Evolutionary conservation across 202 grass and related monocot genomes (phyloP).

Genomic region (Setaria viridis): DNA sequence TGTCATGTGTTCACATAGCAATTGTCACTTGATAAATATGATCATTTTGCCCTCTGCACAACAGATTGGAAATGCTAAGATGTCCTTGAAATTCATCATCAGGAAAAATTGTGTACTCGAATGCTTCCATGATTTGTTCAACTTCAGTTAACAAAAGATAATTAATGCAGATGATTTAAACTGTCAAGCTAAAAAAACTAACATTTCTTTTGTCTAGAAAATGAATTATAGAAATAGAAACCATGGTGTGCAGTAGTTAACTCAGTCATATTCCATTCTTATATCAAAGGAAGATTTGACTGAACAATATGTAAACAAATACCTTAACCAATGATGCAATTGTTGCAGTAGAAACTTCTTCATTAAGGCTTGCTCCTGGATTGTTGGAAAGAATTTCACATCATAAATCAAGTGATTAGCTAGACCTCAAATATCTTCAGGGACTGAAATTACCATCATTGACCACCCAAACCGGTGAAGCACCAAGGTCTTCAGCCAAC

Average conservation of each 20-base stretch:
- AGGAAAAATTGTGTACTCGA: neutral
- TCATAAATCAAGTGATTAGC: slow-evolving; percentile 21
- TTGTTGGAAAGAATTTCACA: slow-evolving; percentile 32
- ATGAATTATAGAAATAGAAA: slow-evolving; percentile 3
- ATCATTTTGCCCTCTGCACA: neutral
- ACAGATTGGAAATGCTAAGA: neutral
- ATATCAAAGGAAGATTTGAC: slow-evolving; percentile 16
- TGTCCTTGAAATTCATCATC: neutral
- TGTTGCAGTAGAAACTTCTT: slow-evolving; percentile 69
- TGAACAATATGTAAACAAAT: slow-evolving; percentile 35
- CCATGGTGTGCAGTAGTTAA: neutral
- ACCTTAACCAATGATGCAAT: slow-evolving; percentile 83
- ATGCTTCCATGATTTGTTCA: neutral
- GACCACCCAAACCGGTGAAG: slow-evolving; percentile 86
- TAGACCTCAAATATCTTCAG: slow-evolving; percentile 5
- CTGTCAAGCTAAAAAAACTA: slow-evolving; percentile 4
- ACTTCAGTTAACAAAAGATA: slow-evolving; percentile 34
- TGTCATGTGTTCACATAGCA: neutral
- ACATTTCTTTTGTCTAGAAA: neutral
- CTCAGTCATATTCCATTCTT: neutral
- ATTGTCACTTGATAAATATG: neutral
- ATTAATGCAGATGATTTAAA: neutral
- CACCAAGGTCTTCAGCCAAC: slow-evolving; percentile 91
- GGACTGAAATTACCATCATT: slow-evolving; percentile 78
- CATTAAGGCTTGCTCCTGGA: slow-evolving; percentile 77